Base-by-base conservation (phyloP, 768 basidiomycete genomes). In the Tricholoma flavovirens region DNA sequence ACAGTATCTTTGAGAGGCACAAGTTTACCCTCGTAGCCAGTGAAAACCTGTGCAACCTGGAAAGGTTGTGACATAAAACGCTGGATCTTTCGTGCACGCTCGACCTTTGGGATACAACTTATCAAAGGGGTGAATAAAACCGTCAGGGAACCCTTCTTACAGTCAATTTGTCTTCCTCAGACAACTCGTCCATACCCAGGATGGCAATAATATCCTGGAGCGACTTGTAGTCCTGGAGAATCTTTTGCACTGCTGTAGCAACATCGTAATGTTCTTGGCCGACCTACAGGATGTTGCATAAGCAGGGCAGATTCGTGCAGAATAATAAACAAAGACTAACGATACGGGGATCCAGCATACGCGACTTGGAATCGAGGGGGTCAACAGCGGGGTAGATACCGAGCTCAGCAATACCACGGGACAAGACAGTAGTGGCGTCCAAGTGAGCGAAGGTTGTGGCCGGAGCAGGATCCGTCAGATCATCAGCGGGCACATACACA, bases 11-110 rank as follows among this genome's bases (percentile, higher is more conserved):
- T 98, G 62, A 99, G 79, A 12, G 95, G 80, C 33, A 99, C 96
- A 59, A 98, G 91, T 73, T 89, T 91, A 70, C 96, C 97, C 81
- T 97, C 95, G 68, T 92, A 95, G 81, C 96, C 96, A 69, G 96
- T 98, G 86, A 98, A 98, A 75, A 97, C 94, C 80, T 98, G 93
- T 56, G 95, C 97, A 72, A 98, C 96, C 72, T 92, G 90, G 93
- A 99, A 99, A 61, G 97, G 97, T 78, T 99, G 95, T 64, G 94
- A 98, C 97, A 99, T 98, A 91, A 98, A 98, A 80, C 93, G 90
- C 73, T 93, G 93, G 69, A 98, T 94, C 81, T 97, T 97, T 74
- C 94, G 92, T 60, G 93, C 95, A 75, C 94, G 93, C 78, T 95
- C 91, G 77, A 97, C 94, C 87, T 26, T 26, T 89, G 56, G 8